A percentile compares a stretch with the other conserved stretches of the same genome.
Conservation (phyloP, 225 moss, liverwort and hornwort genomes). For the Bryoerythrophyllum caledonicum region DNA sequence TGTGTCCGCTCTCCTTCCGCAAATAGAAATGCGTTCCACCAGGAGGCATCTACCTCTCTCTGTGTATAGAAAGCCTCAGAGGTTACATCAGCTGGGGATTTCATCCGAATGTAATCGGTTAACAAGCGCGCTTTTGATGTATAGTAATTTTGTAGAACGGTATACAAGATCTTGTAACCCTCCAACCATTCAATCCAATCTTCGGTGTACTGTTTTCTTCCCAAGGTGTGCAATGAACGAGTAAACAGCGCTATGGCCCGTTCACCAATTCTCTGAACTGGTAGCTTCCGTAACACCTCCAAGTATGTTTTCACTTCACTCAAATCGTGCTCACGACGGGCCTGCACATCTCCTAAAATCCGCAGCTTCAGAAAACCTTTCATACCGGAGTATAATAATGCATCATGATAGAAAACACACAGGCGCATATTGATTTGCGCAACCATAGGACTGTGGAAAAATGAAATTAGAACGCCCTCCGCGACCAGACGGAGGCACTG, state of each 20-base stretch:
- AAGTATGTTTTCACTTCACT: background rate
- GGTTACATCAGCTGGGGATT: too few relatives aligned
- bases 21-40: background rate
- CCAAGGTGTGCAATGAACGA: background rate
- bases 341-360: too few relatives aligned
- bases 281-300: background rate
- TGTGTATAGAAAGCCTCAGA: background rate
- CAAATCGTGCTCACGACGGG: too few relatives aligned
- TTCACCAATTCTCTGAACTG: background rate
- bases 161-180: background rate
- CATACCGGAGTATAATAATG: too few relatives aligned
- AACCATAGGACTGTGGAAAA: too few relatives aligned
- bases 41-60: background rate
- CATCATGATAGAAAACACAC: too few relatives aligned
- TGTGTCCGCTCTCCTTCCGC: background rate
- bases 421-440: too few relatives aligned
- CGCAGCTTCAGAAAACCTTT: too few relatives aligned
- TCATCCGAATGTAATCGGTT: too few relatives aligned
- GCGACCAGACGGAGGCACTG: constrained; percentile 1
- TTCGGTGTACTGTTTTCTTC: background rate
- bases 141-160: background rate
- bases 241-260: background rate
- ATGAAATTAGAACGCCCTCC: too few relatives aligned
- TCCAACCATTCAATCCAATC: background rate
- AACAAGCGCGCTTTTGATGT: background rate